phyloP scores from a whole-genome alignment of 2,329 filamentous ascomycete species.

The Lasiodiplodia hormozganensis region DNA sequence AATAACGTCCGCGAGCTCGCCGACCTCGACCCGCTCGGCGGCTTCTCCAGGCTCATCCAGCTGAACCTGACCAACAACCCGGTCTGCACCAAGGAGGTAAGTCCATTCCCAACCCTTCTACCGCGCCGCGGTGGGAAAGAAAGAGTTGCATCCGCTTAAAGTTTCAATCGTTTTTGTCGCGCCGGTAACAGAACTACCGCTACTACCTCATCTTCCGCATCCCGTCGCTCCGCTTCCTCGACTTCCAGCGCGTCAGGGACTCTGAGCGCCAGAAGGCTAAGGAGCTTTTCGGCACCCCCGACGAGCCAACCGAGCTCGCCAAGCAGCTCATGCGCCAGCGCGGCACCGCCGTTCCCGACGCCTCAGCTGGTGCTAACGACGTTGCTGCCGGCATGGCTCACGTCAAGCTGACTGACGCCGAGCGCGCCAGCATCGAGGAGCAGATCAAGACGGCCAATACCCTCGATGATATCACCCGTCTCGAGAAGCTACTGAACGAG shows the following conservation, averaged over 20 bases:
- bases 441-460: conserved; percentile 89
- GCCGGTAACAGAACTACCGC: conserved; percentile 78
- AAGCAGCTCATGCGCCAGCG: conserved; percentile 85
- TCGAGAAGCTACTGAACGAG: conserved; percentile 93
- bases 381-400: conserved; percentile 65
- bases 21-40: conserved; percentile 81
- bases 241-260: conserved; percentile 90
- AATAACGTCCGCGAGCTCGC: conserved; percentile 86
- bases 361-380: conserved; percentile 54
- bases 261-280: conserved; percentile 77
- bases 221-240: conserved; percentile 85
- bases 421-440: conserved; percentile 84
- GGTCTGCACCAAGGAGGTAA: conserved; percentile 87
- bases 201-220: conserved; percentile 90
- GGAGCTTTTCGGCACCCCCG: conserved; percentile 81
- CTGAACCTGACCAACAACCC: conserved; percentile 86
- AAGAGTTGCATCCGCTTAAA: not conserved
- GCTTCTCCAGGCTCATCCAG: conserved; percentile 75
- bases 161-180: conserved; percentile 28
- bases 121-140: not conserved
- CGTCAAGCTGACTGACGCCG: conserved; percentile 87
- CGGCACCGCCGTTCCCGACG: conserved; percentile 72
- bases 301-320: conserved; percentile 81
- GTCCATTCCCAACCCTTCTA: conserved; percentile 38
- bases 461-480: conserved; percentile 83